Conservation (phyloP, 352 stramenopile species). For the Globisporangium polare region DNA sequence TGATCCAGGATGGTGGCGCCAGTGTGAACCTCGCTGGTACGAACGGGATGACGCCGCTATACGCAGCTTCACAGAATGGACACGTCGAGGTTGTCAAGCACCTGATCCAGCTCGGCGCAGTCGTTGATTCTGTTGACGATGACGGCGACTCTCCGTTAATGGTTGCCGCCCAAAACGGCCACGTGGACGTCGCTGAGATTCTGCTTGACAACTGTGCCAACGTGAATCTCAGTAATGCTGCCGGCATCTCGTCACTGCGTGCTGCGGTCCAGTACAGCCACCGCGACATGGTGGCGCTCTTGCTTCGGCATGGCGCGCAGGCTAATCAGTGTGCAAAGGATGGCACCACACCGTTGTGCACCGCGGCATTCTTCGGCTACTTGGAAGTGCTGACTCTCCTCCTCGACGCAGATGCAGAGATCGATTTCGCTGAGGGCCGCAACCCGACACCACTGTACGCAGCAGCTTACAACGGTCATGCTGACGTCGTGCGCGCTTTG, state of each 20-base stretch:
- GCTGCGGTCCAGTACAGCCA: background rate
- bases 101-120: constrained; percentile 1
- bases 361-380: constrained; percentile 2
- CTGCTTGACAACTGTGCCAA: background rate
- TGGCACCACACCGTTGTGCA: background rate
- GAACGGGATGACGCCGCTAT: constrained; percentile 6
- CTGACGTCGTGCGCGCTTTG: background rate
- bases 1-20: background rate
- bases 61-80: constrained; percentile 7
- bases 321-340: constrained; percentile 2
- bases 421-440: background rate
- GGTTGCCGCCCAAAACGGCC: constrained; percentile 3
- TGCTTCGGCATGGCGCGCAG: background rate
- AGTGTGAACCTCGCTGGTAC: background rate
- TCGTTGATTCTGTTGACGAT: background rate
- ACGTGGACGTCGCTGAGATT: background rate
- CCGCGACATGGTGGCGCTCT: background rate
- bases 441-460: constrained; percentile 5
- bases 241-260: background rate
- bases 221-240: background rate
- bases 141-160: constrained; percentile 8
- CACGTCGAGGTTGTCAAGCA: constrained; percentile 1
- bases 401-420: background rate
- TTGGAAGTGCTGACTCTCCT: constrained; percentile 1
- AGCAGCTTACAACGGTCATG: constrained; percentile 5